Percentiles rank a stretch among this genome's conserved stretches.
These are phyloP conservation scores for Penicillium decumbens DNA, from an alignment of 2,329 filamentous ascomycete species.

Conservation along the genomic window DNA sequence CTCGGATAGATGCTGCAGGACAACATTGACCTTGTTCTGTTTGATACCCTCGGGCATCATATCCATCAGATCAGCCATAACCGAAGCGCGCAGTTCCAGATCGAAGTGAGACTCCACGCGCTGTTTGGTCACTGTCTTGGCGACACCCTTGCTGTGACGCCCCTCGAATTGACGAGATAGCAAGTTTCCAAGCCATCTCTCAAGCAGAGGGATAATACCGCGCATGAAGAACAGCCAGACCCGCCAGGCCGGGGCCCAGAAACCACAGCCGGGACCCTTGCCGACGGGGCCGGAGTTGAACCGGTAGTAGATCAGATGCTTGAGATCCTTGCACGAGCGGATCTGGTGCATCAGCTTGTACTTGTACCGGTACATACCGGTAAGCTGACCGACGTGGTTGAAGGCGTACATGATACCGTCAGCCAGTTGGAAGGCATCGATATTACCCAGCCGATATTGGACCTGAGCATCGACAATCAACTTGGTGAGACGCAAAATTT, in stretches of 20 bases:
- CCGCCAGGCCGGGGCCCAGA: slow-evolving; percentile 98
- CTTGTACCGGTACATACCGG: slow-evolving; percentile 99
- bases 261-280: slow-evolving; percentile 95
- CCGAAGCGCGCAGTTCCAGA: slow-evolving; percentile 90
- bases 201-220: slow-evolving; percentile 91
- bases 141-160: slow-evolving; percentile 96
- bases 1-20: slow-evolving; percentile 93
- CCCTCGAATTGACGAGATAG: slow-evolving; percentile 97
- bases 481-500: slow-evolving; percentile 92
- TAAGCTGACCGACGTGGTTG: slow-evolving; percentile 96
- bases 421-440: slow-evolving; percentile 96
- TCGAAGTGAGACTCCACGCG: slow-evolving; percentile 98
- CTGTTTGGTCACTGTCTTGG: slow-evolving; percentile 98
- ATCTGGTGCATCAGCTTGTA: slow-evolving; percentile 99
- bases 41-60: slow-evolving; percentile 99
- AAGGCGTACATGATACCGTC: slow-evolving; percentile 99
- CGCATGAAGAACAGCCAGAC: slow-evolving; percentile 99
- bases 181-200: slow-evolving; percentile 95
- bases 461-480: slow-evolving; percentile 98
- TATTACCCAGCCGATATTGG: slow-evolving; percentile 94
- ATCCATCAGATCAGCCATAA: slow-evolving; percentile 98
- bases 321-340: slow-evolving; percentile 95
- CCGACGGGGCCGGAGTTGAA: slow-evolving; percentile 97
- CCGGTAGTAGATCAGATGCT: slow-evolving; percentile 98
- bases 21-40: slow-evolving; percentile 98